Base-by-base conservation (phyloP, 306 rosid species). In the Phaseolus lunatus region DNA sequence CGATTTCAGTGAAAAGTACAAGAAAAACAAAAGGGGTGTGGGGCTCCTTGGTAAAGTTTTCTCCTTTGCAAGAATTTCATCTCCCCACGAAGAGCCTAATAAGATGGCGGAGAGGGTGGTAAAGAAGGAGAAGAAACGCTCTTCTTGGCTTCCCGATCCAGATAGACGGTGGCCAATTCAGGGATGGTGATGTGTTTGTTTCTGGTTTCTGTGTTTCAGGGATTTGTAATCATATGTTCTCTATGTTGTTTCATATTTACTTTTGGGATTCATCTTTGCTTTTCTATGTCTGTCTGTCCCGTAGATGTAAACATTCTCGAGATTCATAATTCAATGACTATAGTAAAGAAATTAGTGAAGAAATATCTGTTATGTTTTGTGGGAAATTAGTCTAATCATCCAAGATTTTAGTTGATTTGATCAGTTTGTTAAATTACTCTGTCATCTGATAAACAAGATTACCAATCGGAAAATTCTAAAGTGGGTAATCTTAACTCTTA, bases 141-240 rank as follows among this genome's bases (percentile, higher is more conserved):
- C 89, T n/a, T 83, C 90, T 33, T 89, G 93, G 93, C 90, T 89
- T 52, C 90, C 89, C 7, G 86, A 87, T 69, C 89, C 89, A 9
- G n/a, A 79, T 0, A 87, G 3, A 56, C 78, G 90, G 57, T 89
- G 93, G 90, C 93, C 93, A 18, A 80, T 87, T 73, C 93, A 89
- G 70, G 90, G 90, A 3, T 89, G 93, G 89, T 89, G 81, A 89
- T 6, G 15, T 0, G 0, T 43, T 20, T 53, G 0, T 52, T 19
- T 68, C 15, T 26, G 27, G 1, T 29, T 76, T 33, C 3, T 6
- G 0, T 31, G 24, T 66, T 56, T 49, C 9, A 56, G 9, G 14
- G 13, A 75, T 80, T 54, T 72, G 33, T 22, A 15, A 20, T 63
- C 5, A 9, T 3, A 19, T 72, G 7, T 29, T 75, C 27, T 71